These are phyloP conservation scores for Linnemannia schmuckeri DNA, from an alignment of 192 early-diverging fungal species.

Conservation along the genomic window DNA sequence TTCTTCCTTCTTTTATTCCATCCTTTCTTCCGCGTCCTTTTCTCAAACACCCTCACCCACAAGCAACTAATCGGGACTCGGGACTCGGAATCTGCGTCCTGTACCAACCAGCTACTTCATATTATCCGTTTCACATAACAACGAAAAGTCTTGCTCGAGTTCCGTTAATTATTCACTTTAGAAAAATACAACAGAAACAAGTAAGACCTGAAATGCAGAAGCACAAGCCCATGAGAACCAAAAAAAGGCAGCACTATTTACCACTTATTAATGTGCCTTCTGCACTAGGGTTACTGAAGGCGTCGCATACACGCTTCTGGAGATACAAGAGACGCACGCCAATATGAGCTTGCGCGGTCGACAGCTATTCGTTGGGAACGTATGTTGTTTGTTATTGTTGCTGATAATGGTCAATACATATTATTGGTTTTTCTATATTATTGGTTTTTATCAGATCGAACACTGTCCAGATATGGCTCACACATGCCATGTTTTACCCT, in stretches of 20 bases:
- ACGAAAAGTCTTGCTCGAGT: no score
- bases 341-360: slow-evolving; percentile 40
- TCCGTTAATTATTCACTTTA: no score
- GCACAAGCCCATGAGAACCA: no score
- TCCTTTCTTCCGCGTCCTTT: no score
- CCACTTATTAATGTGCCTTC: not conserved
- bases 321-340: not conserved
- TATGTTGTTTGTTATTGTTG: not conserved
- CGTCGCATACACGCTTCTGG: not conserved
- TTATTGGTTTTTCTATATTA: not conserved
- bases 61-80: no score
- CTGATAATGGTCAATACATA: not conserved
- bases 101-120: no score
- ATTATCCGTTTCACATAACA: no score
- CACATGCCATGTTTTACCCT: not conserved
- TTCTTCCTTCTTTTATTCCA: not conserved
- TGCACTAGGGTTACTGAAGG: not conserved
- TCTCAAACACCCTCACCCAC: no score
- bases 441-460: not conserved
- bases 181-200: no score
- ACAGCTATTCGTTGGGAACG: slow-evolving; percentile 47
- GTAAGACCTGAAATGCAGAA: no score
- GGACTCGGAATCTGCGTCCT: no score
- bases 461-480: not conserved
- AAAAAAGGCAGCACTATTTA: not conserved